Evolutionary conservation across 2,329 filamentous ascomycete species (phyloP), one percentile per base, ranked within the genome.

Genomic region (Teratosphaeriaceae sp.): DNA sequence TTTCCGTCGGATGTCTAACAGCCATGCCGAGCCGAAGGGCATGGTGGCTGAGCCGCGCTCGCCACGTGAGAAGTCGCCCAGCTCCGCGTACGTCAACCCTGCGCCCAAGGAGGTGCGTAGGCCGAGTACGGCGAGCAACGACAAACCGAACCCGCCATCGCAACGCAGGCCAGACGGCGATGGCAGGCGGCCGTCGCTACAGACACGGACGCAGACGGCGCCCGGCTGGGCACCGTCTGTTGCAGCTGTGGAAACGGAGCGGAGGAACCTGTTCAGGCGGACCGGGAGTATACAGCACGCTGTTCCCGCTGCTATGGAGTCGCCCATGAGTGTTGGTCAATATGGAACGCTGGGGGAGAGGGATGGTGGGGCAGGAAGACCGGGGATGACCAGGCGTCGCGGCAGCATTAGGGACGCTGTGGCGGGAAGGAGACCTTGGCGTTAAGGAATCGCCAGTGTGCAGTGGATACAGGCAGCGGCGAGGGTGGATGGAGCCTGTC

Each of bases 1-100:
- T 36, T 56, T 64, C 47, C 52, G 60, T 26, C 59, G 61, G 18
- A 52, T 60, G 43, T 61, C 53, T 43, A 59, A 54, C 42, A 57
- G 49, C 19, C 44, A 51, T 15, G 16, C 43, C 13, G 44, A 44
- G 31, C 38, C 23, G 23, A 23, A 44, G n/a, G 13, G n/a, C 20
- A 33, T 22, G 11, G 18, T n/a, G 31, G 34, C 40, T 9, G 37
- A 43, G 30, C 35, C 43, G 2, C 42, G 39, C 12, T 41, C 37
- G 13, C 37, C 38, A 16, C 43, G 46, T 4, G 47, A 51, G 20
- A 46, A 43, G 21, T 54, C 51, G 16, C 51, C 54, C 9, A 51
- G 47, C 21, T 43, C 52, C 11, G 51, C 49, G 12, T 53, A 53
- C 37, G 40, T 47, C 18, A 47, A 47, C 19, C 19, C 15, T 2